Evolutionary conservation across 108 stramenopile species (phyloP), one percentile per base, ranked within the genome.

Genomic region (Conticribra guillardii): DNA sequence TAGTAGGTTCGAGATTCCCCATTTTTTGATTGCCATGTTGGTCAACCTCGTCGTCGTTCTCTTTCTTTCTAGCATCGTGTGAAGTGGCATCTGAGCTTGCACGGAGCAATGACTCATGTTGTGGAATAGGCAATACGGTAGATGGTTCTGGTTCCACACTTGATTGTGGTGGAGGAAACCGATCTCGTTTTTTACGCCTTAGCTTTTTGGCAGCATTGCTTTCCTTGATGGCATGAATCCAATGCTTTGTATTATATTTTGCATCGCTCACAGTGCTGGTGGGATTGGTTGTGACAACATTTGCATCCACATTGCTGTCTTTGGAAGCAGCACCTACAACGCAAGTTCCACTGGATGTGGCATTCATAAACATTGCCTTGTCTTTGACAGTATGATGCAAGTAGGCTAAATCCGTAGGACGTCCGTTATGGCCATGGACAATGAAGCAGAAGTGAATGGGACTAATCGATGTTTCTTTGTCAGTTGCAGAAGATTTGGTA

Each of bases 401-500:
- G 53, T 74, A 74, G 15, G 56, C 46, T 33, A 74, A 18, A 56
- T 74, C 73, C 7, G 60, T 74, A 1, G 73, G 57, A 37, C 63
- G 67, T 4, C 73, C 73, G 3, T 67, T 54, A 34, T 74, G 73
- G 22, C 73, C 73, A 34, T 74, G 73, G 16, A 71, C 71, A 31
- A 71, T 31, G 29, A 71, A 71, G 51, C 61, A 63, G 26, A 71
- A 71, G 52, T 71, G 70, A 34, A 64, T 37, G 3, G 37, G 41
- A 53, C 27, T 33, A 26, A 51, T 18, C 11, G 37, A 41, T 41
- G 37, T 9, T 5, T 41, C 37, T 9, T 9, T 5, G 5, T 11
- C 37, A 11, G 5, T 11, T 41, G 37, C 5, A 41, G 5, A 41
- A 11, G 5, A 5, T 5, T 41, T 11, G 5, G 37, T 41, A 11